phyloP scores from a whole-genome alignment of 164 flowering plant species.

The Euptelea pleiosperma region DNA sequence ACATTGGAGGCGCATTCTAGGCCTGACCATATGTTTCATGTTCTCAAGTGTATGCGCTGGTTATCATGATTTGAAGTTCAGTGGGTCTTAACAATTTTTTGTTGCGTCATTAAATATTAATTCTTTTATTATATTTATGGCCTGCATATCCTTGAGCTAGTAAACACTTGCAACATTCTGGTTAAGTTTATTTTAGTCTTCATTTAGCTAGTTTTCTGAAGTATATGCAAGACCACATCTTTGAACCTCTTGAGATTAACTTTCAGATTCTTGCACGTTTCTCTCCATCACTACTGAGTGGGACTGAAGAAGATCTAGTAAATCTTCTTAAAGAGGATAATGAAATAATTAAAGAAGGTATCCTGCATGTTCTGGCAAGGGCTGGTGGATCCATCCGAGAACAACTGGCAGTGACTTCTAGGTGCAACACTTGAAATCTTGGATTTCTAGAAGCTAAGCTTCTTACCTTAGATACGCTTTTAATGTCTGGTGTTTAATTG shows the following conservation, averaged over 20 bases:
- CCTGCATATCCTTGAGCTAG: not conserved
- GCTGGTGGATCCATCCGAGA: constrained; percentile 95
- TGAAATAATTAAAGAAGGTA: constrained; percentile 84
- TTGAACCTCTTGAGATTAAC: constrained; percentile 5
- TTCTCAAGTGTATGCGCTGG: not conserved
- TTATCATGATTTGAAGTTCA: not conserved
- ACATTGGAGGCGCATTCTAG: not conserved
- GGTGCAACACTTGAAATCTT: constrained; percentile 36
- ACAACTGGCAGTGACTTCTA: constrained; percentile 67
- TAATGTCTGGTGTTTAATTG: constrained; percentile 19
- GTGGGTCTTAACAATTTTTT: too few species aligned
- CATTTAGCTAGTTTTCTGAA: not conserved
- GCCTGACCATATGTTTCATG: not conserved
- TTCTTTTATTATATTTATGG: not conserved
- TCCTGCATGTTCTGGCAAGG: constrained; percentile 77
- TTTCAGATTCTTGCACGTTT: constrained; percentile 78
- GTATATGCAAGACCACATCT: constrained; percentile 1
- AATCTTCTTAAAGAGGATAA: constrained; percentile 82
- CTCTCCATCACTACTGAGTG: constrained; percentile 65
- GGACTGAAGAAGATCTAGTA: constrained; percentile 70
- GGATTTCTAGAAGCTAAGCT: not conserved
- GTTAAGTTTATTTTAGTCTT: not conserved
- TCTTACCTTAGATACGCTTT: constrained; percentile 6
- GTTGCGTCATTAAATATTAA: too few species aligned
- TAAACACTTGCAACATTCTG: not conserved